Conservation (phyloP, 106 monocot genomes). For the Ottelia alismoides region DNA sequence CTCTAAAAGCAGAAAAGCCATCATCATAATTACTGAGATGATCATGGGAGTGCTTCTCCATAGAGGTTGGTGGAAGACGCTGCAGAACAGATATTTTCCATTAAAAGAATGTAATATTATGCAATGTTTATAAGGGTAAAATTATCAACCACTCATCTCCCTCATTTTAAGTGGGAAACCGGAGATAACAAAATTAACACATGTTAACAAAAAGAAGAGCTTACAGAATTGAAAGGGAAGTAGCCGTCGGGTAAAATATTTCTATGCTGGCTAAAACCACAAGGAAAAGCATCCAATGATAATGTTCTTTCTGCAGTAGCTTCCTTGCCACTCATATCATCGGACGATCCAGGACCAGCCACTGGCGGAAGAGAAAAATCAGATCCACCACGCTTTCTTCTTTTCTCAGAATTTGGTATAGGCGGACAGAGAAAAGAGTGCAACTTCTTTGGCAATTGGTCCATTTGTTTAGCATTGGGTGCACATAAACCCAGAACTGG, state of each 20-base stretch:
- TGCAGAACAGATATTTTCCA: constrained; percentile 22
- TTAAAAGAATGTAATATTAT: neutral
- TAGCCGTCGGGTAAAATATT: constrained; percentile 41
- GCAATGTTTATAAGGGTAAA: too few relatives aligned
- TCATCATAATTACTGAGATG: constrained; percentile 20
- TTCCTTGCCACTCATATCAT: constrained; percentile 15
- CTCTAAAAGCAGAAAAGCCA: constrained; percentile 50
- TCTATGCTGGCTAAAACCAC: constrained; percentile 29
- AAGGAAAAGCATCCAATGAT: constrained; percentile 24
- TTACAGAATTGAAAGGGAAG: constrained; percentile 61
- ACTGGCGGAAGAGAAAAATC: constrained; percentile 24
- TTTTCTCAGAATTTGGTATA: constrained; percentile 20
- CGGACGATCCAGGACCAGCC: constrained; percentile 15
- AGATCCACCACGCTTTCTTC: constrained; percentile 9
- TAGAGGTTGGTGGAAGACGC: constrained; percentile 20
- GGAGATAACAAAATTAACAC: neutral
- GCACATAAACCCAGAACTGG: constrained; percentile 89
- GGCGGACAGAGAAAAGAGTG: constrained; percentile 8
- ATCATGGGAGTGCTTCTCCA: constrained; percentile 14
- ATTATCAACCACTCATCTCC: too few relatives aligned
- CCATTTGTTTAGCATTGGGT: constrained; percentile 60
- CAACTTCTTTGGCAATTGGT: constrained; percentile 15
- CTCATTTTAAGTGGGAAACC: constrained; percentile 3
- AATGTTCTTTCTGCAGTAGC: constrained; percentile 3
- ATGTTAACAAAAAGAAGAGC: constrained; percentile 5